phyloP scores from a whole-genome alignment of 108 stramenopile species.

The Nitzschia sp. region DNA sequence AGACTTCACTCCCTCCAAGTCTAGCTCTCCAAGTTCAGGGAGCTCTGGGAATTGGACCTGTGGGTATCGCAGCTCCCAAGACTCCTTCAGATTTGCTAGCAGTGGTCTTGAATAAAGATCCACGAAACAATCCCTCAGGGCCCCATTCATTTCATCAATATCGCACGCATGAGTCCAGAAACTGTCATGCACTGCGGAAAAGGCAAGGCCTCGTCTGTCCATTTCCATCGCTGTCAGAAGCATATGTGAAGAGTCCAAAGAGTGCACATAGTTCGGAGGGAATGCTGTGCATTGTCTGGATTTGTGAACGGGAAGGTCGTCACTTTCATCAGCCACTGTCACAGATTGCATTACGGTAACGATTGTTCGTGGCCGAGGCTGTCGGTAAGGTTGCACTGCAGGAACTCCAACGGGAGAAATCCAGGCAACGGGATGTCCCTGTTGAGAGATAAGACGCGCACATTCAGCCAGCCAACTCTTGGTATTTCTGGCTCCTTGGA shows the following conservation, averaged over 20 bases:
- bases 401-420: conserved; percentile 97
- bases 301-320: conserved; percentile 83
- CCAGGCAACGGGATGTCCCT: conserved; percentile 96
- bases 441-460: conserved; percentile 79
- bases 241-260: conserved; percentile 99
- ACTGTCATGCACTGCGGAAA: conserved; percentile 98
- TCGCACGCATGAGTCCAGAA: conserved; percentile 99
- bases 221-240: conserved; percentile 96
- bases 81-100: conserved; percentile 77
- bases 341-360: conserved; percentile 92
- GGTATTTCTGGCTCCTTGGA: conserved; percentile 90
- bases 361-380: conserved; percentile 61
- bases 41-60: conserved; percentile 87
- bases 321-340: conserved; percentile 72
- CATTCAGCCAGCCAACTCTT: conserved; percentile 95
- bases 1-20: conserved; percentile 87
- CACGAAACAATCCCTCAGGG: conserved; percentile 90
- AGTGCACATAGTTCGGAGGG: conserved; percentile 99
- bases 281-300: conserved; percentile 92
- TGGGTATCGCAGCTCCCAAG: conserved; percentile 91
- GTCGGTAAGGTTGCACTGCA: conserved; percentile 97
- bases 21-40: conserved; percentile 87
- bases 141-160: conserved; percentile 93
- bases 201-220: conserved; percentile 85
- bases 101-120: conserved; percentile 92